Evolutionary conservation across 768 basidiomycete species (phyloP), one percentile per base, ranked within the genome.

Genomic region (Hortiboletus flavorubellus): DNA sequence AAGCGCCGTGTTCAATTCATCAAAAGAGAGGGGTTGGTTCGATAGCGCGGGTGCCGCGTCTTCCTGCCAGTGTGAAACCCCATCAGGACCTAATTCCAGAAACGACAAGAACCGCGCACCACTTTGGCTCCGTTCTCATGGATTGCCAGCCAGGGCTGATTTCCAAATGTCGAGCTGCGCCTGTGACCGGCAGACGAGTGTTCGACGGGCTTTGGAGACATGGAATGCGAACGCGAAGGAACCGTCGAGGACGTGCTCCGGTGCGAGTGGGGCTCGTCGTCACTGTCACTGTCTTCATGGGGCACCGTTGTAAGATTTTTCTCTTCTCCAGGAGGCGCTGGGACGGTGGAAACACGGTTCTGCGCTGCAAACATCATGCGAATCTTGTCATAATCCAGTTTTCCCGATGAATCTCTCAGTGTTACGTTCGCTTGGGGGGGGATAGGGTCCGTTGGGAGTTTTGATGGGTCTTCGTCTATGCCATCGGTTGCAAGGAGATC

Each of bases 401-500:
- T 72, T 29, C 71, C 69, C 1, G 68, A 66, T 4, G 55, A 15
- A 40, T 70, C 70, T 49, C 70, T 55, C 46, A 72, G 45, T 6
- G 55, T 37, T 40, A 39, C 1, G 44, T 55, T 52, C 4, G 53
- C 31, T 18, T 55, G 59, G 23, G 46, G 15, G 26, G 42, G 51
- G 21, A 49, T n/a, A 11, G 21, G 44, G 16, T 40, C 21, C 5
- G 26, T 42, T 8, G 50, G 29, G 23, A 18, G 23, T 14, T 34
- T 34, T 16, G 53, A 38, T 1, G 55, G 38, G 31, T 43, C 9
- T 35, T 64, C 52, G 39, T 68, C 59, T 15, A 58, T 30, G 21
- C 66, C 68, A 44, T 70, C 70, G 4, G 62, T 55, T n/a, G 68
- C 57, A 8, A 70, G 68, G 45, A 70, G 60, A 31, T 70, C 69